Conservation (phyloP, 1,284 basidiomycete genomes). For the Naganishia sp. region DNA sequence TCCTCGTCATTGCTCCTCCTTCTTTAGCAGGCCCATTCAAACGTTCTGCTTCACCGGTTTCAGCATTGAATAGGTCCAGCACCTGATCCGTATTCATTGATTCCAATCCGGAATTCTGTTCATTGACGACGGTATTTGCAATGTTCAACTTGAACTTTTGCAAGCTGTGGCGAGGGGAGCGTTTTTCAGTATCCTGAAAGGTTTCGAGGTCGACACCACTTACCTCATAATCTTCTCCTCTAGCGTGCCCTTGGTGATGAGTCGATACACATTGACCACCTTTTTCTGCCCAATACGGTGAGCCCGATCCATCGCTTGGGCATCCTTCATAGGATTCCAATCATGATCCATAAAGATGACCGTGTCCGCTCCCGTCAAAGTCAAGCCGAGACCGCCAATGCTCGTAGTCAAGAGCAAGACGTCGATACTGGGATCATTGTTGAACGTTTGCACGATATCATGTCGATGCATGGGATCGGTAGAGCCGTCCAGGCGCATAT, state of each 20-base stretch:
- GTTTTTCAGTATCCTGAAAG: background rate
- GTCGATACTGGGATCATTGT: conserved; percentile 95
- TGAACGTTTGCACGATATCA: conserved; percentile 96
- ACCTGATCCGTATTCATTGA: conserved; percentile 98
- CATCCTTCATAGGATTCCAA: conserved; percentile 99
- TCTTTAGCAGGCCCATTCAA: conserved; percentile 59
- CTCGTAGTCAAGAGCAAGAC: conserved; percentile 93
- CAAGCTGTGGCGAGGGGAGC: conserved; percentile 59
- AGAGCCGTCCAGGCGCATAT: conserved; percentile 93
- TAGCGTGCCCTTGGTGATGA: conserved; percentile 94
- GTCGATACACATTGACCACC: conserved; percentile 96
- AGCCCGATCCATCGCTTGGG: conserved; percentile 99
- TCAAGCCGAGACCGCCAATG: conserved; percentile 93
- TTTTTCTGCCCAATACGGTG: conserved; percentile 98
- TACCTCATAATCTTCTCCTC: conserved; percentile 99
- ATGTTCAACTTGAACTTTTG: conserved; percentile 99
- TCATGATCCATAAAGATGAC: conserved; percentile 99
- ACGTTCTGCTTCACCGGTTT: conserved; percentile 39
- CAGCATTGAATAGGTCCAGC: conserved; percentile 77
- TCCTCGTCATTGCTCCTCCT: conserved; percentile 61
- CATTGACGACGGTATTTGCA: conserved; percentile 92
- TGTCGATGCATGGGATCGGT: conserved; percentile 89
- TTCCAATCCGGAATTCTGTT: conserved; percentile 89
- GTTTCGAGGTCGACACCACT: conserved; percentile 41
- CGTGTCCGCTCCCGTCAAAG: conserved; percentile 96